Conservation (phyloP, 2,329 filamentous ascomycete genomes). For the Teratosphaeria gauchensis region DNA sequence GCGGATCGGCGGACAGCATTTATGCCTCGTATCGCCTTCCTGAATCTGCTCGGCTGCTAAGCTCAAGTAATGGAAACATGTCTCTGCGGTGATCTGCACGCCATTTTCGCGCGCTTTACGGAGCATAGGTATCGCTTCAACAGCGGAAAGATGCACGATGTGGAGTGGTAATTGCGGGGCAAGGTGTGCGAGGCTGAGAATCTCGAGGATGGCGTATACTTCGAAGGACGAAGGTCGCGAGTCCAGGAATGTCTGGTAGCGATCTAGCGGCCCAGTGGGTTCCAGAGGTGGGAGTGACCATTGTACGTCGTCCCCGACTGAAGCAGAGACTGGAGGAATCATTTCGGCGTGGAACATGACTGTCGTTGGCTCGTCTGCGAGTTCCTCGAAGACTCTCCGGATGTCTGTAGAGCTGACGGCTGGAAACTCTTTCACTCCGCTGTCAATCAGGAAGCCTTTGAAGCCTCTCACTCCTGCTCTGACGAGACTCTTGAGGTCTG, state of each 20-base stretch:
- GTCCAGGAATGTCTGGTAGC: slow-evolving; percentile 83
- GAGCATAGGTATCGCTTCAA: slow-evolving; percentile 74
- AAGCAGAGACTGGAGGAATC: slow-evolving; percentile 76
- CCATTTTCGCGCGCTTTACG: slow-evolving; percentile 62
- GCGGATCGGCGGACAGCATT: slow-evolving; percentile 90
- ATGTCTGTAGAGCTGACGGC: slow-evolving; percentile 77
- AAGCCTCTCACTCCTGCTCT: slow-evolving; percentile 84
- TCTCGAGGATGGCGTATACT: slow-evolving; percentile 79
- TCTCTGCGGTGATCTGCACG: slow-evolving; percentile 84
- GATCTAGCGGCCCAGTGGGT: slow-evolving; percentile 60
- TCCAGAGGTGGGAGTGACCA: slow-evolving; percentile 55
- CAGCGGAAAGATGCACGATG: slow-evolving; percentile 88
- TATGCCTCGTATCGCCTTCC: slow-evolving; percentile 82
- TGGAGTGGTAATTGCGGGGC: slow-evolving; percentile 79
- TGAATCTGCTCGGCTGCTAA: slow-evolving; percentile 72
- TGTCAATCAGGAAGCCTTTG: slow-evolving; percentile 96
- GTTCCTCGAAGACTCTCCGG: slow-evolving; percentile 64
- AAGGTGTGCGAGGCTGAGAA: slow-evolving; percentile 68
- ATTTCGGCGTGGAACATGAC: slow-evolving; percentile 99
- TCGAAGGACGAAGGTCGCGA: slow-evolving; percentile 86
- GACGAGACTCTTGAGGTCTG: slow-evolving; percentile 70
- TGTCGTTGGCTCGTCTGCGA: slow-evolving; percentile 74
- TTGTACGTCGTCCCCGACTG: slow-evolving; percentile 69
- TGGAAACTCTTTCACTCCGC: slow-evolving; percentile 92
- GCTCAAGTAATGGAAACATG: slow-evolving; percentile 89